A percentile compares a stretch with the other conserved stretches of the same genome.
Conservation (phyloP, 352 stramenopile genomes). For the Pythium utonaiense region DNA sequence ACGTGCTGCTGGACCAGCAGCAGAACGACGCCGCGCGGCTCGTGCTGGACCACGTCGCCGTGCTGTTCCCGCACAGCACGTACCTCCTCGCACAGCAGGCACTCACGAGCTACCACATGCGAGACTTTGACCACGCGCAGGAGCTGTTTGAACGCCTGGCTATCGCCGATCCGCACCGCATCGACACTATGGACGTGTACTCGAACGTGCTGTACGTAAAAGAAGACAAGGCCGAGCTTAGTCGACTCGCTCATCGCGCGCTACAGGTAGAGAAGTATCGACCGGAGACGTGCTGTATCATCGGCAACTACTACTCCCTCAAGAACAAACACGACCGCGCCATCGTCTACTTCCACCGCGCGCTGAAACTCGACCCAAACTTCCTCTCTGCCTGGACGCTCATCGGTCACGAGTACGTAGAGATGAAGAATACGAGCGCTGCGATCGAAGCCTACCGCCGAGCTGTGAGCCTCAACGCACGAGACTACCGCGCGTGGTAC, state of each 20-base stretch:
- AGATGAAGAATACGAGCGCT: constrained; percentile 97
- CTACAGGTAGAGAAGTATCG: constrained; percentile 96
- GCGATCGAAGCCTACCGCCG: constrained; percentile 96
- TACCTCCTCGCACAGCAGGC: constrained; percentile 78
- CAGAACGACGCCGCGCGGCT: constrained; percentile 62
- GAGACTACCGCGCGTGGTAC: constrained; percentile 98
- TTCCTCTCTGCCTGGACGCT: constrained; percentile 97
- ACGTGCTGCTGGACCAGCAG: constrained; percentile 74
- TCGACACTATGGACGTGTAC: constrained; percentile 85
- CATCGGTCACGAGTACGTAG: constrained; percentile 98
- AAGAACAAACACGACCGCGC: constrained; percentile 95
- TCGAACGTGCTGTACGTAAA: constrained; percentile 88
- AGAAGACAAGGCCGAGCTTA: constrained; percentile 84
- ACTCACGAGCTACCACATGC: constrained; percentile 76
- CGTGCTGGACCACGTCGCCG: constrained; percentile 46
- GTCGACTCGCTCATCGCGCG: constrained; percentile 87
- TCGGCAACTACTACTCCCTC: constrained; percentile 90
- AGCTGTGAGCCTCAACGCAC: constrained; percentile 89
- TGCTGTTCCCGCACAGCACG: constrained; percentile 61
- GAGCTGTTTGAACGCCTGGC: constrained; percentile 69
- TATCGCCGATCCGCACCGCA: constrained; percentile 59
- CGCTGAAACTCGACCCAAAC: constrained; percentile 92
- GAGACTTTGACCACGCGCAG: constrained; percentile 79
- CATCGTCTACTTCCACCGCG: constrained; percentile 96
- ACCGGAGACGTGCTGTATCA: constrained; percentile 98